Percentiles rank a stretch among this genome's conserved stretches.
phyloP scores from a whole-genome alignment of 2,329 filamentous ascomycete species.

The Ceratocystis smalleyi region DNA sequence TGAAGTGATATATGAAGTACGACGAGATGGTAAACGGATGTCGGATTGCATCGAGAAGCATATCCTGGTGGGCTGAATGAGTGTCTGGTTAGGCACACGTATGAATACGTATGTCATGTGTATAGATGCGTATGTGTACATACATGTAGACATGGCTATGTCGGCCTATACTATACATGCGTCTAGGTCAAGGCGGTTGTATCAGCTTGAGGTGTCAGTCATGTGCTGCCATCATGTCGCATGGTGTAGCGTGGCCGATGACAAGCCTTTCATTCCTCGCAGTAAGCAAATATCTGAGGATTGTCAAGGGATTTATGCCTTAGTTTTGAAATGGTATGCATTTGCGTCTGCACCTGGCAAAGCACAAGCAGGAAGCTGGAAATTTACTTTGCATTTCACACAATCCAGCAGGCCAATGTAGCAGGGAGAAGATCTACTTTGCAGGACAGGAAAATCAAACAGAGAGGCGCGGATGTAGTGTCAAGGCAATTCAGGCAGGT shows the following conservation, averaged over 20 bases:
- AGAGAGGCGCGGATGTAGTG: too few species aligned
- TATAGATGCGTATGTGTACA: neutral
- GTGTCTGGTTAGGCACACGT: too few species aligned
- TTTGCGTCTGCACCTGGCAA: neutral
- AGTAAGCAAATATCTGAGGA: neutral
- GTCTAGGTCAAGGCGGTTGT: neutral
- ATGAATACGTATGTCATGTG: neutral
- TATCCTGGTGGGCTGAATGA: too few species aligned
- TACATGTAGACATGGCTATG: neutral
- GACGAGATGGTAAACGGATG: too few species aligned
- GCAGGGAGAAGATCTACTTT: neutral
- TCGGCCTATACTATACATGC: neutral
- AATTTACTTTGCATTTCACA: neutral
- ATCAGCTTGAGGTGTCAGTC: neutral
- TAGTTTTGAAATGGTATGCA: neutral
- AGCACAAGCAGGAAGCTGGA: neutral
- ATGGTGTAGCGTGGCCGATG: neutral
- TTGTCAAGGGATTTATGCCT: neutral
- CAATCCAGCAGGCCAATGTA: neutral
- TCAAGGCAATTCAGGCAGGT: too few species aligned
- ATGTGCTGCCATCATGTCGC: neutral
- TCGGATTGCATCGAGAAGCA: too few species aligned
- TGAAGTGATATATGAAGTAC: too few species aligned
- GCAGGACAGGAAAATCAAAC: too few species aligned
- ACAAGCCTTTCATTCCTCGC: neutral